These are phyloP conservation scores for Trichoderma harzianum DNA, from an alignment of 2,329 filamentous ascomycete genomes.

Conservation along the genomic window DNA sequence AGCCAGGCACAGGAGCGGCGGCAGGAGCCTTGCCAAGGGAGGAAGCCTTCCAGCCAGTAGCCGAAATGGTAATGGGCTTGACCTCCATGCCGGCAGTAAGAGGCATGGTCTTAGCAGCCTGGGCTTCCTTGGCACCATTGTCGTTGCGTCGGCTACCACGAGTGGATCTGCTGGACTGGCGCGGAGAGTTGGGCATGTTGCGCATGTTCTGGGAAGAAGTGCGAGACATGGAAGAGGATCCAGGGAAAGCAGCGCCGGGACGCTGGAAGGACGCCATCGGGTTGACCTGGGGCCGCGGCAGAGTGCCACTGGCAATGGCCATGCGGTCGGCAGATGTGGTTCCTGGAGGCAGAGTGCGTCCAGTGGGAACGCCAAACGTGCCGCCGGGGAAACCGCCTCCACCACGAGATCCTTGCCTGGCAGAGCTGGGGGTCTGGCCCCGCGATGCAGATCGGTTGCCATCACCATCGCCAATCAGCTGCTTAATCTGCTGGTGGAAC, in stretches of 20 bases:
- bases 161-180: constrained; percentile 60
- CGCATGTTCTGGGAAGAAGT: constrained; percentile 61
- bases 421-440: constrained; percentile 54
- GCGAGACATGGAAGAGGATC: constrained; percentile 61
- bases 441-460: constrained; percentile 57
- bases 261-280: constrained; percentile 40
- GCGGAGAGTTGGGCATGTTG: constrained; percentile 67
- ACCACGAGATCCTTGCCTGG: constrained; percentile 51
- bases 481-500: constrained; percentile 88
- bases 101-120: constrained; percentile 84
- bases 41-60: constrained; percentile 85
- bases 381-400: constrained; percentile 64
- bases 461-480: constrained; percentile 74
- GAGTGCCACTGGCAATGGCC: constrained; percentile 54
- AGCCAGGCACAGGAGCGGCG: constrained; percentile 32
- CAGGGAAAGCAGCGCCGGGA: constrained; percentile 59
- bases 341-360: constrained; percentile 64
- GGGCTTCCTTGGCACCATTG: constrained; percentile 57
- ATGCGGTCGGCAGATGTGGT: constrained; percentile 79
- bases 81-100: constrained; percentile 80
- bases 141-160: constrained; percentile 64
- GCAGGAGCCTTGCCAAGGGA: constrained; percentile 52
- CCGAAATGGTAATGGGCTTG: constrained; percentile 69
- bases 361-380: constrained; percentile 53
- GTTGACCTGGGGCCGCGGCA: constrained; percentile 46